A percentile compares a stretch with the other conserved stretches of the same genome.
Evolutionary conservation across 208 protist genomes (phyloP).

Genomic region (Wallacemonas rigidus): DNA sequence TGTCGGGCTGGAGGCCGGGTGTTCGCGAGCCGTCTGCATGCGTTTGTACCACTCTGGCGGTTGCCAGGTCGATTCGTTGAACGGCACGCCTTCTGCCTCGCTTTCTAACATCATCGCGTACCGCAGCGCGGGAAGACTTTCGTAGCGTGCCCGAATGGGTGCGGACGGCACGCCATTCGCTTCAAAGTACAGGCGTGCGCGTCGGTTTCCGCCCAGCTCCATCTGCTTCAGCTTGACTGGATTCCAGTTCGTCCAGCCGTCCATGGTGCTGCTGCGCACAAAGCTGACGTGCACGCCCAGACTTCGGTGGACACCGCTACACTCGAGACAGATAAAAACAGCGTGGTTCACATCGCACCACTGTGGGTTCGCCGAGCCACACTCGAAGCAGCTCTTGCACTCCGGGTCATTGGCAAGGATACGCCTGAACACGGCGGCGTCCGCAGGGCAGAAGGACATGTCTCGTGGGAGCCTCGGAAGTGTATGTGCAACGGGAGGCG

Average conservation of each 20-base stretch:
- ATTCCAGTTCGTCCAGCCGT: constrained; percentile 91
- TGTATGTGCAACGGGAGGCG: too few relatives aligned
- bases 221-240: constrained; percentile 91
- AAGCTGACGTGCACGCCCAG: constrained; percentile 94
- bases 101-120: constrained; percentile 85
- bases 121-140: constrained; percentile 74
- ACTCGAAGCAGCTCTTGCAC: constrained; percentile 90
- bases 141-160: constrained; percentile 75
- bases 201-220: constrained; percentile 89
- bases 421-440: constrained; percentile 56
- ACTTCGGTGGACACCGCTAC: constrained; percentile 89
- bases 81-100: constrained; percentile 66
- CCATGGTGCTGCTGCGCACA: constrained; percentile 93
- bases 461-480: too few relatives aligned
- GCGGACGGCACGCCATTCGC: constrained; percentile 57
- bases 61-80: constrained; percentile 72
- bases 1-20: constrained; percentile 38
- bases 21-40: constrained; percentile 27
- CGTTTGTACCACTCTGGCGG: constrained; percentile 82
- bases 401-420: constrained; percentile 81
- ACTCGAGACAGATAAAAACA: constrained; percentile 91
- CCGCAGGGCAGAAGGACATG: constrained; percentile 51
- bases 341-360: constrained; percentile 91
- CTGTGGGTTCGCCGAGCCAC: constrained; percentile 85
- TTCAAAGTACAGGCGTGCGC: constrained; percentile 87